Percentiles rank a stretch among this genome's conserved stretches.
phyloP scores from a whole-genome alignment of 768 basidiomycete species.

The Lactifluus piperatus region DNA sequence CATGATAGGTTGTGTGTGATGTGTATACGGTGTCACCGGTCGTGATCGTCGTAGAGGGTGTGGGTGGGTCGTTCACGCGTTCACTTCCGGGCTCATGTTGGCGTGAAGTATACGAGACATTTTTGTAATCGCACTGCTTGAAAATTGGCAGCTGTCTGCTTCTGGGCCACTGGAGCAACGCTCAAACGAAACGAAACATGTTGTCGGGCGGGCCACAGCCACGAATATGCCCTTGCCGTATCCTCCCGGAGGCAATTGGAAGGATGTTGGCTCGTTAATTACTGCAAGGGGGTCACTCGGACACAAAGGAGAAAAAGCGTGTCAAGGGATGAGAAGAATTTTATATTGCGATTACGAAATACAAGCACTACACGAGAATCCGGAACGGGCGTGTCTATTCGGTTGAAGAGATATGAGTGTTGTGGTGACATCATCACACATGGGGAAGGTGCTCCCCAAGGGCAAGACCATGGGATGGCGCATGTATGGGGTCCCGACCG shows the following conservation, averaged over 20 bases:
- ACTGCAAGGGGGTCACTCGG: background rate
- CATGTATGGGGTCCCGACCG: background rate
- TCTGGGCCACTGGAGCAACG: background rate
- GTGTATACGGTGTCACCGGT: background rate
- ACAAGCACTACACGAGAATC: conserved; percentile 1
- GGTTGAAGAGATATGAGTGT: conserved; percentile 3
- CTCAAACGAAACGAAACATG: background rate
- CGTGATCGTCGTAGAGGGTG: conserved; percentile 29
- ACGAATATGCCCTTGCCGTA: background rate
- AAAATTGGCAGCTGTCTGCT: background rate
- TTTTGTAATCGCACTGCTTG: background rate
- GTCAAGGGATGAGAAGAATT: conserved; percentile 1
- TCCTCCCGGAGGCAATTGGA: background rate
- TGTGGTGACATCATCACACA: conserved; percentile 16
- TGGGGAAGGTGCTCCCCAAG: conserved; percentile 5
- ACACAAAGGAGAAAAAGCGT: background rate
- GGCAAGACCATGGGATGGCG: background rate
- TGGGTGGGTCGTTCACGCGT: conserved; percentile 6
- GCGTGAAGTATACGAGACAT: conserved; percentile 5
- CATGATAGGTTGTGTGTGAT: conserved; percentile 3
- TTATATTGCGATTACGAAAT: background rate
- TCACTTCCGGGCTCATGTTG: conserved; percentile 6
- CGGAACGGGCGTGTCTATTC: background rate
- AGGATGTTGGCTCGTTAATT: background rate
- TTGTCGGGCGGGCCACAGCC: conserved; percentile 3